These are phyloP conservation scores for Asterionellopsis glacialis DNA, from an alignment of 108 stramenopile genomes.

Conservation along the genomic window DNA sequence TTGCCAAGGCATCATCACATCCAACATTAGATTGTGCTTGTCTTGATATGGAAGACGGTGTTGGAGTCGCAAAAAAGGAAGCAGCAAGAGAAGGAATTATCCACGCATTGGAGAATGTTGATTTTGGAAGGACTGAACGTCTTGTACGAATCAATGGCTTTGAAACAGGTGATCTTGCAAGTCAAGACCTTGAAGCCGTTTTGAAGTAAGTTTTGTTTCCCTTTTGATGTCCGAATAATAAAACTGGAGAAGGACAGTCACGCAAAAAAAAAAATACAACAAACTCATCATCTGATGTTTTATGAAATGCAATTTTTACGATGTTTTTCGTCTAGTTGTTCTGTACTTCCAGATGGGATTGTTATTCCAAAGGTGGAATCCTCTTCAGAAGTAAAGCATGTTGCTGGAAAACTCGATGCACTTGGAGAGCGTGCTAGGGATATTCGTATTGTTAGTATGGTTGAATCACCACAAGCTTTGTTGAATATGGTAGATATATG, in stretches of 20 bases:
- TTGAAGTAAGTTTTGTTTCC: slow-evolving; percentile 12
- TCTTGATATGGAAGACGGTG: slow-evolving; percentile 43
- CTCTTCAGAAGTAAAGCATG: slow-evolving; percentile 26
- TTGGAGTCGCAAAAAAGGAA: slow-evolving; percentile 24
- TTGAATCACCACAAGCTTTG: slow-evolving; percentile 34
- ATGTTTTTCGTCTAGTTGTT: too few relatives aligned
- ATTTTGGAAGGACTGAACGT: slow-evolving; percentile 15
- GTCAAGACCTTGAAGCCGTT: slow-evolving; percentile 28
- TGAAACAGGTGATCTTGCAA: slow-evolving; percentile 27
- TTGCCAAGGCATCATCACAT: slow-evolving; percentile 17
- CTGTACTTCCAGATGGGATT: slow-evolving; percentile 14
- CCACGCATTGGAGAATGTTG: slow-evolving; percentile 12
- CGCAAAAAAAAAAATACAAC: too few relatives aligned
- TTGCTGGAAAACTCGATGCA: slow-evolving; percentile 6
- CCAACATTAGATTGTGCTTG: slow-evolving; percentile 11
- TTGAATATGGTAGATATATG: slow-evolving; percentile 30
- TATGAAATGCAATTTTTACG: too few relatives aligned
- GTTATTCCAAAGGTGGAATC: slow-evolving; percentile 36
- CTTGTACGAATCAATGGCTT: slow-evolving; percentile 38
- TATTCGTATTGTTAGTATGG: slow-evolving; percentile 31
- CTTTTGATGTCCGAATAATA: too few relatives aligned
- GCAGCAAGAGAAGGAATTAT: slow-evolving; percentile 19
- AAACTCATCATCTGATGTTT: too few relatives aligned
- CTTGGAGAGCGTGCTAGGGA: slow-evolving; percentile 13
- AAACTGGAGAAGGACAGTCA: too few relatives aligned